Evolutionary conservation across 169 alveolate genomes (phyloP), one percentile per base, ranked within the genome.

Genomic region (Plasmodium falciparum): DNA sequence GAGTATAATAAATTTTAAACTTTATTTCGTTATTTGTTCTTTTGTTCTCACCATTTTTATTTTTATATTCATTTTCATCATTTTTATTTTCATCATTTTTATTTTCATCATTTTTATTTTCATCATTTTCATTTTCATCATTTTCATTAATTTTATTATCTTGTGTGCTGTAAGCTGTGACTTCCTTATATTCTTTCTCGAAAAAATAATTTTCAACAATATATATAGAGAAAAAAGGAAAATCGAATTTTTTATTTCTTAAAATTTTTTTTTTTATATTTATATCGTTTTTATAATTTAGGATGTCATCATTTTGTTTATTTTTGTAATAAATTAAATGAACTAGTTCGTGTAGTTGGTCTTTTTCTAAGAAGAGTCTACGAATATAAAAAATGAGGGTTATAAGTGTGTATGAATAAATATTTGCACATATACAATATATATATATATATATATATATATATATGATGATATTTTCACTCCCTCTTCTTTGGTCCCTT

Each of bases 131-230:
- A 13, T 56, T 70, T 1, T 26, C 49, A 8, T 39, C 43, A 13
- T 56, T 70, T 1, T 26, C 49, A 8, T 39, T 39, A 17, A 24
- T 22, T 11, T 62, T 26, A 17, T 58, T n/a, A 20, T 50, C 71
- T 22, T 58, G 45, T n/a, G 62, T 11, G 24, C 85, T 80, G 66
- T 80, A 69, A 22, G 90, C 90, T 12, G 70, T 52, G 20, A 69
- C 73, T 56, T 80, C 90, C 17, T 69, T 61, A 61, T 69, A 61
- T 17, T 56, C 59, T 3, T 39, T 58, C 50, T 66, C 85, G 73
- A 80, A 80, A 29, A 80, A 80, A 73, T 80, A 80, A 70, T 39
- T 80, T 73, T 80, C 90, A 45, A 80, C 73, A 33, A 80, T 43
- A 49, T 80, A 80, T 69, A 80, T 80, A 49, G 73, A 54, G 4